These are phyloP conservation scores for Fraxinus pennsylvanica DNA, from an alignment of 257 asterid genomes.

Conservation along the genomic window DNA sequence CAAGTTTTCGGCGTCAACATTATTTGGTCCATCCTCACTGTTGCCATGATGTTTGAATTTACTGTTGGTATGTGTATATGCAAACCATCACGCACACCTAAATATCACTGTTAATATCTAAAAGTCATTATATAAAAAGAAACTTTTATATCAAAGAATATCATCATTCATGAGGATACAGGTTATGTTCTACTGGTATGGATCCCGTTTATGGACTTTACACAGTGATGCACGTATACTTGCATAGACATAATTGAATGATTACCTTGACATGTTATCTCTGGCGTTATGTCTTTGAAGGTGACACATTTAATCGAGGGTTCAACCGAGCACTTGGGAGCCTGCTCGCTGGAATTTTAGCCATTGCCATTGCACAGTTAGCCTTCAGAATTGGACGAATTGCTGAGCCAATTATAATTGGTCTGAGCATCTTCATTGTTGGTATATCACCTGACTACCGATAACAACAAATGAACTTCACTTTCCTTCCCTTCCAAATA, in stretches of 20 bases:
- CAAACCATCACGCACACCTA: background rate
- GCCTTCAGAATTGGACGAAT: constrained; percentile 49
- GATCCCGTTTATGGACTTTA: background rate
- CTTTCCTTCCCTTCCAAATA: background rate
- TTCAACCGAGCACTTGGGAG: constrained; percentile 74
- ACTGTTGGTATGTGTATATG: constrained; percentile 55
- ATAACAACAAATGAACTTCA: background rate
- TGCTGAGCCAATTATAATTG: constrained; percentile 64
- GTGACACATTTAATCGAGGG: constrained; percentile 68
- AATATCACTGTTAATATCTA: background rate
- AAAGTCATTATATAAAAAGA: no score
- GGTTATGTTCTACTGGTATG: no score
- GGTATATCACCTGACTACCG: constrained; percentile 35
- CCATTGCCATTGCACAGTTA: constrained; percentile 47
- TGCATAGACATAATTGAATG: background rate
- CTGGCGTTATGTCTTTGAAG: constrained; percentile 28
- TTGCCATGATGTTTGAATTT: constrained; percentile 76
- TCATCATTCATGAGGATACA: background rate
- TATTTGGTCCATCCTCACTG: constrained; percentile 79
- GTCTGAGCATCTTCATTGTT: constrained; percentile 63
- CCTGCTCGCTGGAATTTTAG: constrained; percentile 57
- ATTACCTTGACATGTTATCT: constrained; percentile 1
- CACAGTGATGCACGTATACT: background rate
- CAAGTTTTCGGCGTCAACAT: constrained; percentile 54
- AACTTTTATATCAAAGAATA: background rate